Percentiles rank a stretch among this genome's conserved stretches.
phyloP scores from a whole-genome alignment of 352 stramenopile species.

The Phytophthora ohioensis region DNA sequence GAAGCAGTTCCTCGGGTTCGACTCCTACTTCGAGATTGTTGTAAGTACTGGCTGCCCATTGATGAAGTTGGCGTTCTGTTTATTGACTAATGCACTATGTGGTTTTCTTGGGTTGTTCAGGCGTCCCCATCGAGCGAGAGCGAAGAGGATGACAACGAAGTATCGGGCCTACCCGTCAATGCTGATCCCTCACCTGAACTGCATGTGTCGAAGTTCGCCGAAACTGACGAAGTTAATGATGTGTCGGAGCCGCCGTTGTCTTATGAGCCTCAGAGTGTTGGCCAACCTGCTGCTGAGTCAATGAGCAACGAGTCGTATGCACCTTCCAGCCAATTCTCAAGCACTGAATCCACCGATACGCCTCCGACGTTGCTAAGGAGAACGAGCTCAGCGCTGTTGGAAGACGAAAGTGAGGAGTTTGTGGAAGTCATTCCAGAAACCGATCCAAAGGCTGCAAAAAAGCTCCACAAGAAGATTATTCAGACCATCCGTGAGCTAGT shows the following conservation, averaged over 20 bases:
- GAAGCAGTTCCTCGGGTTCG: conserved; percentile 69
- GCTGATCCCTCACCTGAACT: conserved; percentile 1
- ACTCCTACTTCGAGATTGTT: conserved; percentile 75
- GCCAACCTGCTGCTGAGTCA: conserved; percentile 21
- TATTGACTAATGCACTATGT: conserved; percentile 7
- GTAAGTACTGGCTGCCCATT: conserved; percentile 34
- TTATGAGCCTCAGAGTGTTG: conserved; percentile 18
- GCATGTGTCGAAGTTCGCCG: conserved; percentile 19
- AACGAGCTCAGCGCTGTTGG: conserved; percentile 35
- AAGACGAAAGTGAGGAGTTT: conserved; percentile 67
- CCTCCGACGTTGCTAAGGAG: conserved; percentile 31
- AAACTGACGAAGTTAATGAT: conserved; percentile 14
- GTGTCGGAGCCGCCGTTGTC: conserved; percentile 13
- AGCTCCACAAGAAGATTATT: conserved; percentile 79
- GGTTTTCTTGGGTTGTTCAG: conserved; percentile 15
- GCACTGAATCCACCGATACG: conserved; percentile 18
- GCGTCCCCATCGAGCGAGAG: conserved; percentile 18
- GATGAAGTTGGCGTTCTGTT: not conserved
- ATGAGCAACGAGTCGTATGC: conserved; percentile 23
- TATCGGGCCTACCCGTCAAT: not conserved
- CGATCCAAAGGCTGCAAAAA: conserved; percentile 69
- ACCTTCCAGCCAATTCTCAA: conserved; percentile 29
- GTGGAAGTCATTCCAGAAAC: conserved; percentile 61
- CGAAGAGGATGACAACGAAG: conserved; percentile 17
- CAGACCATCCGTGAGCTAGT: conserved; percentile 72